Evolutionary conservation across 2,329 filamentous ascomycete species (phyloP).

Genomic region (Calonectria crousiana): DNA sequence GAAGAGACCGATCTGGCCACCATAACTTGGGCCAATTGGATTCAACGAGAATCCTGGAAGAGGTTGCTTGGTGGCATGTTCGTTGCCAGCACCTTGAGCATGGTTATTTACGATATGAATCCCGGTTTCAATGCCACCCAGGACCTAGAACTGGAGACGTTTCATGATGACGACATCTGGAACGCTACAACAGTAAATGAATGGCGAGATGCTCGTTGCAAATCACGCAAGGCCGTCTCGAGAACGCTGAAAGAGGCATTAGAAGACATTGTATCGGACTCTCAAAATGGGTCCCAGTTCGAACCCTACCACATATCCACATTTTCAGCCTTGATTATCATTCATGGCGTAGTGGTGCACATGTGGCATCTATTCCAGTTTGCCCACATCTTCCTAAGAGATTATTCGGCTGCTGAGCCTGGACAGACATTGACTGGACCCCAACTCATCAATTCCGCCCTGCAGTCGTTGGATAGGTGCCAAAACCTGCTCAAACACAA

Average conservation of each 20-base stretch:
- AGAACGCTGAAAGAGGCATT: background rate
- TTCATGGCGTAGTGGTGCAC: background rate
- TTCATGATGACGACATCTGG: background rate
- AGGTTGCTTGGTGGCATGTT: constrained; percentile 21
- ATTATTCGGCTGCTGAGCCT: background rate
- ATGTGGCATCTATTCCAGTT: background rate
- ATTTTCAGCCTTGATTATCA: background rate
- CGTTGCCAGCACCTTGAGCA: constrained; percentile 19
- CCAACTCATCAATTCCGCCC: background rate
- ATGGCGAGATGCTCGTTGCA: background rate
- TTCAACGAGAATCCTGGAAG: constrained; percentile 28
- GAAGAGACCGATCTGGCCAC: background rate
- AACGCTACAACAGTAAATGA: background rate
- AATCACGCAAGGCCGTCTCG: background rate
- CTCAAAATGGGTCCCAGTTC: background rate
- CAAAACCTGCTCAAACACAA: background rate
- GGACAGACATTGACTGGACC: background rate
- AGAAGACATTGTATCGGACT: background rate
- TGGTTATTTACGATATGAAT: constrained; percentile 30
- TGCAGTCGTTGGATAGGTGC: background rate
- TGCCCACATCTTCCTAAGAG: background rate
- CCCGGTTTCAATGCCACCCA: constrained; percentile 27
- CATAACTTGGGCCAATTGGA: constrained; percentile 22
- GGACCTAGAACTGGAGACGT: constrained; percentile 24
- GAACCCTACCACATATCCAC: background rate